Percentiles rank a stretch among this genome's conserved stretches.
Evolutionary conservation across 805 yeast species (phyloP).

Genomic region (Metschnikowia lachancei): DNA sequence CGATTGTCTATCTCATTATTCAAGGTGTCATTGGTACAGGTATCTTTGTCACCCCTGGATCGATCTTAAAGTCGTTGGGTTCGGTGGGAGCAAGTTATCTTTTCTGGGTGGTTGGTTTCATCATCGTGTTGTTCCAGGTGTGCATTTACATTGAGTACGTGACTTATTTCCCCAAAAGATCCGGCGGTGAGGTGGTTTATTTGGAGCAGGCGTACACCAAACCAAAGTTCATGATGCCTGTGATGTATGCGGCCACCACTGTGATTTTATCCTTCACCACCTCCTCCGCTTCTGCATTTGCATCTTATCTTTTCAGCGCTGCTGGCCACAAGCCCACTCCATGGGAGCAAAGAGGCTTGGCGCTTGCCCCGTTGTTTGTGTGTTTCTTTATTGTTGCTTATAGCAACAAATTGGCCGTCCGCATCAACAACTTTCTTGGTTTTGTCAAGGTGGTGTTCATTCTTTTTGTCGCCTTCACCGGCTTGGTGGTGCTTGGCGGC

Average conservation of each 20-base stretch:
- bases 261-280: slow-evolving; percentile 36
- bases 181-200: slow-evolving; percentile 40
- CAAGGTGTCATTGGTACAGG: slow-evolving; percentile 77
- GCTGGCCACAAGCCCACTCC: slow-evolving; percentile 28
- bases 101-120: slow-evolving; percentile 42
- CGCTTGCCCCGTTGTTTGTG: slow-evolving; percentile 30
- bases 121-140: slow-evolving; percentile 37
- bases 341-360: slow-evolving; percentile 39
- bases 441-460: slow-evolving; percentile 35
- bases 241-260: slow-evolving; percentile 37
- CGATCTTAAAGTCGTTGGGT: slow-evolving; percentile 46
- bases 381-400: slow-evolving; percentile 23
- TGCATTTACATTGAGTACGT: slow-evolving; percentile 42
- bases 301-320: slow-evolving; percentile 32
- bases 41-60: slow-evolving; percentile 67
- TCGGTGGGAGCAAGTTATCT: slow-evolving; percentile 44
- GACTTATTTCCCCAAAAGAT: slow-evolving; percentile 35
- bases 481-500: slow-evolving; percentile 38
- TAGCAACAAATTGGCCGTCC: slow-evolving; percentile 30
- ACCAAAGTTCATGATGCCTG: slow-evolving; percentile 35
- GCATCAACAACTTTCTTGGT: slow-evolving; percentile 33
- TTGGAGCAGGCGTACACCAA: slow-evolving; percentile 39
- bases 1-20: slow-evolving; percentile 63
- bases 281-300: slow-evolving; percentile 39
- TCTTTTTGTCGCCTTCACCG: slow-evolving; percentile 33